Evolutionary conservation across 73 alveolate species (phyloP), one percentile per base, ranked within the genome.

Genomic region (Tetrahymena malaccensis): DNA sequence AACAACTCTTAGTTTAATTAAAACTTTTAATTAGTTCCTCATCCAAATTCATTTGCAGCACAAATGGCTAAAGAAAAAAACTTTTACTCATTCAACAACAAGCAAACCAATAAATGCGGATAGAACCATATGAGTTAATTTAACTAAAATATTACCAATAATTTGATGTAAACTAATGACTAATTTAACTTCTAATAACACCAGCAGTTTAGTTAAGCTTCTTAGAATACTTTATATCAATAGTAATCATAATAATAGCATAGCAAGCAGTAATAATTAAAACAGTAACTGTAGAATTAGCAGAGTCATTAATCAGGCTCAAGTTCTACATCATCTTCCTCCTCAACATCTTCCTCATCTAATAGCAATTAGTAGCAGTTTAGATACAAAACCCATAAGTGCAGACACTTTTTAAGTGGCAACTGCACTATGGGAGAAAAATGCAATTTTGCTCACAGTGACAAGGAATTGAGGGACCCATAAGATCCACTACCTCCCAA

Each of bases 381-480:
- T 70, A 70, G 89, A 31, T 93, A 93, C 37, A 96, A 96, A 96
- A 96, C 97, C 85, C 93, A 94, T 38, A 96, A 94, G 17, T 96
- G 97, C 43, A 94, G 96, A 57, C 95, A 96, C 50, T 96, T 50
- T 94, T 95, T 94, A 94, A 44, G 93, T 55, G 97, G 97, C 19
- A 96, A 94, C 44, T 96, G 97, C 44, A 89, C 96, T 27, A 70
- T 94, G 85, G 97, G 97, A 43, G 97, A 94, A 35, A 96, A 96
- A 43, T 96, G 97, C 43, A 56, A 94, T 43, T 96, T 94, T 94
- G 97, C 97, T 0, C 97, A 96, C 84, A 96, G 97, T 9, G 94
- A 94, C 55, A 94, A 93, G 93, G 96, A 96, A 85, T 57, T 96
- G 27, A 94, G 96, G 95, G 94, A 94, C 34, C 96, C 96, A 4